Evolutionary conservation across 192 early-diverging fungal genomes (phyloP).

Genomic region (Diversispora epigaea): DNA sequence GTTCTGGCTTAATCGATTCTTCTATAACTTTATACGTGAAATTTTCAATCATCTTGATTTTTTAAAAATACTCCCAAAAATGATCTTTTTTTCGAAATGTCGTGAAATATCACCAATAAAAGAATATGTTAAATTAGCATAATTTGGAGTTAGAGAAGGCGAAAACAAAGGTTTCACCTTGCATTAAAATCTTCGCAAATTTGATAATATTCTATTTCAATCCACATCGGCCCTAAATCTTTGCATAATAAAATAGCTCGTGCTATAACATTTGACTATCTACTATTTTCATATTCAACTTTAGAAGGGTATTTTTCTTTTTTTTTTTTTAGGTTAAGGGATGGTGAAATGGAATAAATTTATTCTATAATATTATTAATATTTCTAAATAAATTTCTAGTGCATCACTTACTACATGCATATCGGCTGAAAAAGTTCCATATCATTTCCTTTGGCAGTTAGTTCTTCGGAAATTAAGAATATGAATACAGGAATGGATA

Average conservation of each 20-base stretch:
- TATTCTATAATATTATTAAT: not conserved
- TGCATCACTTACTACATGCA: not conserved
- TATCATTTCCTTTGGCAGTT: conserved; percentile 3
- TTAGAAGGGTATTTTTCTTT: conserved; percentile 8
- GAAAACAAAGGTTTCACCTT: not conserved
- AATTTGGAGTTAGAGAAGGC: conserved; percentile 3
- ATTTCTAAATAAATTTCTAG: not conserved
- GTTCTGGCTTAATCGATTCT: not conserved
- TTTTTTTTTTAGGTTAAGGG: not conserved
- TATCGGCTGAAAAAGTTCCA: conserved; percentile 15
- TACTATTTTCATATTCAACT: conserved; percentile 16
- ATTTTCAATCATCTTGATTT: too few relatives aligned
- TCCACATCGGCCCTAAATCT: not conserved
- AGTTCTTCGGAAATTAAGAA: too few relatives aligned
- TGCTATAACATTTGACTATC: conserved; percentile 5
- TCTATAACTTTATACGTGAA: too few relatives aligned
- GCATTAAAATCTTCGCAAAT: conserved; percentile 24
- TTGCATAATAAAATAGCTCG: conserved; percentile 10
- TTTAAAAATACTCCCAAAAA: not conserved
- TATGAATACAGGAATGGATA: too few relatives aligned
- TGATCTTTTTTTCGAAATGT: too few relatives aligned
- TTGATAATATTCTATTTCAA: not conserved
- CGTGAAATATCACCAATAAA: too few relatives aligned
- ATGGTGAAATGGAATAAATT: conserved; percentile 17
- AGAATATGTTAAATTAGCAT: not conserved